Base-by-base conservation (phyloP, 495 filamentous ascomycete genomes). In the Massariosphaeria phaeospora region DNA sequence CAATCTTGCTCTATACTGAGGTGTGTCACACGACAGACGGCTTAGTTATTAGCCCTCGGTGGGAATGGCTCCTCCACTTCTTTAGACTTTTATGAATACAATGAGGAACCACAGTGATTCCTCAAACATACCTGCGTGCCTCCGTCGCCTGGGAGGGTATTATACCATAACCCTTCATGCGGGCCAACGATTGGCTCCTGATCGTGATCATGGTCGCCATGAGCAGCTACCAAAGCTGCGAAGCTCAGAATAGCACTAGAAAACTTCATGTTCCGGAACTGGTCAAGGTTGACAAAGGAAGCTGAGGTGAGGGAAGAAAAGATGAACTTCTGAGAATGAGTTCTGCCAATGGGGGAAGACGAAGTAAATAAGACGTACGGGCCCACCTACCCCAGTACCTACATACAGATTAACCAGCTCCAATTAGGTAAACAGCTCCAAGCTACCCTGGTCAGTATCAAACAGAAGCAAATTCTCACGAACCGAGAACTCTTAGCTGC, bases 101-200 rank as follows among this genome's bases (percentile, higher is more conserved):
- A n/a, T n/a, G n/a, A n/a, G n/a, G n/a, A n/a, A n/a, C n/a, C n/a
- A n/a, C n/a, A n/a, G n/a, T n/a, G n/a, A n/a, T n/a, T n/a, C n/a
- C n/a, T n/a, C n/a, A n/a, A n/a, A n/a, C 59, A 23, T 65, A 83
- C 81, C 71, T 84, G 82, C 20, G 78, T 84, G 12, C 80, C 82
- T 18, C 81, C 82, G 70, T 85, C 82, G n/a, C 82, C 81, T 8
- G 82, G 82, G 0, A 85, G 69, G 1, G 75, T 76, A 59, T 83
- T 81, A 59, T 85, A 84, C 81, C 82, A 84, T 44, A 84, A 57
- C 27, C 72, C 67, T 59, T 80, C 70, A 50, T 76, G 79, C 2
- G 82, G 82, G 2, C 81, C 81, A 20, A 74, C 67, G 34, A 84
- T 67, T 6, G 79, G 75, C 39, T 66, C 70, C 66, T 85, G 81